phyloP scores from a whole-genome alignment of 2,329 filamentous ascomycete genomes.

The Alternaria sp. region DNA sequence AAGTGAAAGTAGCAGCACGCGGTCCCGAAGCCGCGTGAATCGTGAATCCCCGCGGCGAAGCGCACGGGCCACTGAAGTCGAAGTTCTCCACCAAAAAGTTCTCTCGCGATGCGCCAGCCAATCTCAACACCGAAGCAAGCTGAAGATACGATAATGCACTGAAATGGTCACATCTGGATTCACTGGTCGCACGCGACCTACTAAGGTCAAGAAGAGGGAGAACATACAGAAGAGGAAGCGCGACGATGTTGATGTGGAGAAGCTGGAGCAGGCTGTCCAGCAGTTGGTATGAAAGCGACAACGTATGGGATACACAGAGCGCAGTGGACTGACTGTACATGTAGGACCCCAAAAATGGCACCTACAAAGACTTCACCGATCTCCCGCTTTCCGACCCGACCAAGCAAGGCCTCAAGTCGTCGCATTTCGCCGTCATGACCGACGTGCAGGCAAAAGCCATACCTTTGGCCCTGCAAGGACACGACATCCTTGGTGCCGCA shows the following conservation, averaged over 20 bases:
- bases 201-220: conserved; percentile 65
- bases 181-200: conserved; percentile 58
- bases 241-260: conserved; percentile 59
- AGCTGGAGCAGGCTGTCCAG: conserved; percentile 56
- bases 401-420: conserved; percentile 77
- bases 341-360: conserved; percentile 67
- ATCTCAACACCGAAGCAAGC: conserved; percentile 11
- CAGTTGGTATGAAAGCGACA: conserved; percentile 47
- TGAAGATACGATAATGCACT: conserved; percentile 17
- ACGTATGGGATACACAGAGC: not conserved
- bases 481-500: conserved; percentile 90
- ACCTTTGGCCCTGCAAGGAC: conserved; percentile 82
- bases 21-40: conserved; percentile 8
- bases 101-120: conserved; percentile 26
- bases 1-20: conserved; percentile 5
- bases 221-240: conserved; percentile 63
- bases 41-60: conserved; percentile 33
- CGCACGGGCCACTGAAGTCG: conserved; percentile 28
- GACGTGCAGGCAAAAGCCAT: conserved; percentile 93
- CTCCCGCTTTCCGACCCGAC: conserved; percentile 88
- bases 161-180: conserved; percentile 43
- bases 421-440: conserved; percentile 88
- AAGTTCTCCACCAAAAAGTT: conserved; percentile 39
- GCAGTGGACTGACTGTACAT: conserved; percentile 1
- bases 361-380: conserved; percentile 76